Evolutionary conservation across 2,329 filamentous ascomycete species (phyloP).

Genomic region (Fusarium agapanthi): DNA sequence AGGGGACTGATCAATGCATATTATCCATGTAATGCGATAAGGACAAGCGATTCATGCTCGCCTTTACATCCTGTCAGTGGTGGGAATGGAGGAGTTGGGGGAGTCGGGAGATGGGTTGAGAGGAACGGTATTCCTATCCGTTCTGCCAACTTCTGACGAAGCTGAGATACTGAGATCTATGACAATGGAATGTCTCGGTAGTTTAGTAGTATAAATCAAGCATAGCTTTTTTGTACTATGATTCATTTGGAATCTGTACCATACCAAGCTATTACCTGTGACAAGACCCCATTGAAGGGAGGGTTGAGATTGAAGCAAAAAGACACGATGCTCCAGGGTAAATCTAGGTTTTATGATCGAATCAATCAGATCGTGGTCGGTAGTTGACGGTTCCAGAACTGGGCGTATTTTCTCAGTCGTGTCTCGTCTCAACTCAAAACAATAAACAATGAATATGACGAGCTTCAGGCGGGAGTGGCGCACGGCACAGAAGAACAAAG

Average conservation of each 20-base stretch:
- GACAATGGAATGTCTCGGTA: not conserved
- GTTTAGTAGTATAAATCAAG: not conserved
- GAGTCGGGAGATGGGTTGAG: not conserved
- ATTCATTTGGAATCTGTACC: not conserved
- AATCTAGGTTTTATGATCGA: not conserved
- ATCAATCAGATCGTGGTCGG: not conserved
- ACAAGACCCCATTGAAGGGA: not conserved
- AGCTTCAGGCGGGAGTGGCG: conserved; percentile 27
- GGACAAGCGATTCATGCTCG: not conserved
- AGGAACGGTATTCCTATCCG: not conserved
- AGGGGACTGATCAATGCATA: not conserved
- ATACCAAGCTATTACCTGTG: not conserved
- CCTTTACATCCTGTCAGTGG: no score
- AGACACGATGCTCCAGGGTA: conserved; percentile 1
- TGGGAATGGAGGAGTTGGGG: not conserved
- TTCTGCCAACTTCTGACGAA: not conserved
- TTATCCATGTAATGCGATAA: conserved; percentile 2
- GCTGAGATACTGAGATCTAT: not conserved
- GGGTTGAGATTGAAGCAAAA: not conserved
- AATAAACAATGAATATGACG: not conserved
- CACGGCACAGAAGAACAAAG: not conserved
- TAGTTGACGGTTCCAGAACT: not conserved
- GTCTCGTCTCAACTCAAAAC: conserved; percentile 26
- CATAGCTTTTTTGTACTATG: not conserved
- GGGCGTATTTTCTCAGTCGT: not conserved